These are phyloP conservation scores for Dactylellina cionopaga DNA, from an alignment of 2,329 filamentous ascomycete species.

Conservation along the genomic window DNA sequence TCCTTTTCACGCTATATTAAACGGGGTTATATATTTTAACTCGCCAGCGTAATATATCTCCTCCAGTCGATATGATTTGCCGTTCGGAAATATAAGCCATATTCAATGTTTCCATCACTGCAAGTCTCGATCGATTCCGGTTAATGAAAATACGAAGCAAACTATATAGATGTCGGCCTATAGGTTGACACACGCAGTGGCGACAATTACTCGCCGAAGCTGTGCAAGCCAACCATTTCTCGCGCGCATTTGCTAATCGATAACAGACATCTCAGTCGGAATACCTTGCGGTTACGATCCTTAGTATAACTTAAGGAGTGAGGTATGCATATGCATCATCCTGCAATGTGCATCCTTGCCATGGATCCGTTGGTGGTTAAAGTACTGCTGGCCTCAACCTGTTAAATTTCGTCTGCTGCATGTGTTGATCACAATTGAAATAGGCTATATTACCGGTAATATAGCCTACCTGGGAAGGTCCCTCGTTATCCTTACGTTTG, in stretches of 20 bases:
- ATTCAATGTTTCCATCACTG: neutral
- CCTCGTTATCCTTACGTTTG: too few species aligned
- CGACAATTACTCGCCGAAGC: neutral
- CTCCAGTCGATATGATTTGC: slow-evolving; percentile 13
- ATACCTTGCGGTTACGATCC: slow-evolving; percentile 11
- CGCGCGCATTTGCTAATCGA: neutral
- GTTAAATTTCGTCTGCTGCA: slow-evolving; percentile 26
- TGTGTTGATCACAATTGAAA: slow-evolving; percentile 42
- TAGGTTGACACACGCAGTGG: neutral
- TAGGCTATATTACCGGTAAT: slow-evolving; percentile 40
- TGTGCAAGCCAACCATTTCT: too few species aligned
- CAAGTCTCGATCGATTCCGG: slow-evolving; percentile 10
- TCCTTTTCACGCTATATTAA: neutral
- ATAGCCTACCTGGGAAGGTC: slow-evolving; percentile 30
- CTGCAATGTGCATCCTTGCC: too few species aligned
- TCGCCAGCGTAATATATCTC: neutral
- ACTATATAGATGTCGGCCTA: too few species aligned
- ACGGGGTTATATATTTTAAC: neutral
- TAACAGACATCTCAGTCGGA: slow-evolving; percentile 27
- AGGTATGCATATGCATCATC: slow-evolving; percentile 1
- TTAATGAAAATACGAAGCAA: neutral
- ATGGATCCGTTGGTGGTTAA: too few species aligned
- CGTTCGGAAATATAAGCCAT: slow-evolving; percentile 32
- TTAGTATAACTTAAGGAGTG: neutral
- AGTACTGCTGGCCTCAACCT: neutral